Base-by-base conservation (phyloP, 352 stramenopile genomes). In the Phytopythium vexans region DNA sequence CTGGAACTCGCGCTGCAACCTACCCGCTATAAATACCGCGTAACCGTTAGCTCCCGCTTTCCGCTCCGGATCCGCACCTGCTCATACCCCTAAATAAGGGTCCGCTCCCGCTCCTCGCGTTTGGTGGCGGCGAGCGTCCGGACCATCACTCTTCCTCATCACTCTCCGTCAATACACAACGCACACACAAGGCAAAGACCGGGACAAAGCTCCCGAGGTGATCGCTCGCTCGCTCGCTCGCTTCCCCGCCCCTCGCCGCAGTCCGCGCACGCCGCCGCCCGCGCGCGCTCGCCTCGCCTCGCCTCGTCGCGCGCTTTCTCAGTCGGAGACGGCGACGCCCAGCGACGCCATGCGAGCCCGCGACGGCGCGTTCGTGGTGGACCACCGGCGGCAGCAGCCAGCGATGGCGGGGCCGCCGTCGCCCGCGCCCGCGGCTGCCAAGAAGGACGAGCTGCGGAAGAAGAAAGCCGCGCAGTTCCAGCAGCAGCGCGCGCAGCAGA, bases 301-400 rank as follows among this genome's bases (percentile, higher is more conserved):
- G 21, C 21, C 21, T 27, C 21, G 21, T 27, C 21, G 21, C 21
- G 21, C 21, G 21, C 21, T 27, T 27, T 27, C 21, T 27, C 21
- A 27, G 21, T 27, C 21, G 21, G 21, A 27, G 21, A 43, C 39
- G 39, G 12, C 39, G n/a, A 12, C 42, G 35, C 12, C 10, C 3
- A 42, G 33, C 14, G 27, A 11, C n/a, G 38, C 11, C 14, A 79
- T 82, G 72, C 77, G 78, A 48, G 51, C 49, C 31, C 70, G 70
- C 38, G 63, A 78, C 58, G 54, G 58, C 46, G 66, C 66, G 56
- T 68, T 75, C 41, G 58, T 70, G 43, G 64, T 74, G 60, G 67
- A 75, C 56, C 64, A 75, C 44, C 69, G 66, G 32, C 66, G 67
- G 12, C 64, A 77, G 38, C 42, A 65, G 41, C 54, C 36, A 50